Conservation (phyloP, 371 early-diverging fungal species). For the Coemansia sp. region DNA sequence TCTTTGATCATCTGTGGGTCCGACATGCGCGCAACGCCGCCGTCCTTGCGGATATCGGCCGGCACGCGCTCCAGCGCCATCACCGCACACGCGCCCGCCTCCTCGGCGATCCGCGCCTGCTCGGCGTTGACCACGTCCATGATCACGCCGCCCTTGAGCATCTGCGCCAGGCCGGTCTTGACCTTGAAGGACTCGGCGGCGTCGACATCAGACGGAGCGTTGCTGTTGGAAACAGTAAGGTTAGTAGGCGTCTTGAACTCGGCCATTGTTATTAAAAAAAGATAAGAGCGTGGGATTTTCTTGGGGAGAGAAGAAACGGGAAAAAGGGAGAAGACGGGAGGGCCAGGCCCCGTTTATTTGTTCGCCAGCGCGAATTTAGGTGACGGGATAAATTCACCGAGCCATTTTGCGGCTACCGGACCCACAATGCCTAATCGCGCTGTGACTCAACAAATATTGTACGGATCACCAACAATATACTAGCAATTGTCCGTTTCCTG, state of each 20-base stretch:
- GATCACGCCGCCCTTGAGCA: constrained; percentile 97
- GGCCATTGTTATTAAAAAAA: too few species aligned
- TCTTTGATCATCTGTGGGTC: constrained; percentile 97
- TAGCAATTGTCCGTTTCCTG: too few species aligned
- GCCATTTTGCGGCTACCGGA: too few species aligned
- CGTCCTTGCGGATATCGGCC: constrained; percentile 97
- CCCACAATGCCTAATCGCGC: too few species aligned
- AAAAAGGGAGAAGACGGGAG: too few species aligned
- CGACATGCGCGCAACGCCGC: constrained; percentile 98
- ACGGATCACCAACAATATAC: too few species aligned
- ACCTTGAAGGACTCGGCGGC: constrained; percentile 56
- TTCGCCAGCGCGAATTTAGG: too few species aligned
- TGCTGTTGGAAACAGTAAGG: not conserved
- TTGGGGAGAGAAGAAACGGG: too few species aligned
- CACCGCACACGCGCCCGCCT: constrained; percentile 97
- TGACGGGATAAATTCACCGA: too few species aligned
- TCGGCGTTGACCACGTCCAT: constrained; percentile 98
- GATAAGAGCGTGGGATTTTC: too few species aligned
- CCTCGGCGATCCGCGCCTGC: constrained; percentile 97
- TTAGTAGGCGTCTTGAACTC: not conserved
- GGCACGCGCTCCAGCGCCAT: constrained; percentile 99
- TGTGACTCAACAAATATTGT: too few species aligned
- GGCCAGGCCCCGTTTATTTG: too few species aligned
- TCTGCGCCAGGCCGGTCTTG: constrained; percentile 96
- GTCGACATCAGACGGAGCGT: not conserved